Base-by-base conservation (phyloP, 2,329 filamentous ascomycete genomes). In the Diaporthe eres region DNA sequence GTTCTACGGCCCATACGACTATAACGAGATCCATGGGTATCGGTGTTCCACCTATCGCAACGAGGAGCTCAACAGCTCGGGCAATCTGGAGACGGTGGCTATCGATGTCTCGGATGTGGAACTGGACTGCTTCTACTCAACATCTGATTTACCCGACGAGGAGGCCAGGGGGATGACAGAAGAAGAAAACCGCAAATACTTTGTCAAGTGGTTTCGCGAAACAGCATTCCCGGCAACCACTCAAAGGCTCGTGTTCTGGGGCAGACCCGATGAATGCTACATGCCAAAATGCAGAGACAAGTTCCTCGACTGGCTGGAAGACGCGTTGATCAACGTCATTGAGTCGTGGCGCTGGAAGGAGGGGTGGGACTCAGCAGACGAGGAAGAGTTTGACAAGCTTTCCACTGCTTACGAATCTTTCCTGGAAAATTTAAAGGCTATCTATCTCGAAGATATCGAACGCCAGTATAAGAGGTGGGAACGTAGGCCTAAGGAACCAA, bases 331-430 rank as follows among this genome's bases (percentile, higher is more conserved):
- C 25, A 15, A 55, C 10, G 25, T 55, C n/a, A 55, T 55, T 55
- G 51, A 55, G 51, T 55, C 51, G 5, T 55, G n/a, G 51, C 51
- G 51, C 51, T 55, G 51, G 51, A 55, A 13, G 51, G 51, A 55
- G 13, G 51, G 51, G n/a, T 55, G 51, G 51, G 51, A 55, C 51
- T 55, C 51, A 15, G 51, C n/a, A 55, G 51, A 55, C 13, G 51
- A 55, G 28, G 51, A 55, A 55, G 51, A 55, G 51, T 55, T 55
- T 55, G 51, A 55, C 51, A 55, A 55, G 51, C 51, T 55, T 55
- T 55, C 51, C 12, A 55, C 51, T 15, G 51, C 51, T 55, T 28
- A 55, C 28, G 51, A 55, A 25, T 55, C 51, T 9, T 55, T 55
- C 15, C 10, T 55, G 51, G 4, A 1, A 15, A 28, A 55, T 28